Evolutionary conservation across 2,329 filamentous ascomycete species (phyloP).

Genomic region (Sporothrix pseudoabietina): DNA sequence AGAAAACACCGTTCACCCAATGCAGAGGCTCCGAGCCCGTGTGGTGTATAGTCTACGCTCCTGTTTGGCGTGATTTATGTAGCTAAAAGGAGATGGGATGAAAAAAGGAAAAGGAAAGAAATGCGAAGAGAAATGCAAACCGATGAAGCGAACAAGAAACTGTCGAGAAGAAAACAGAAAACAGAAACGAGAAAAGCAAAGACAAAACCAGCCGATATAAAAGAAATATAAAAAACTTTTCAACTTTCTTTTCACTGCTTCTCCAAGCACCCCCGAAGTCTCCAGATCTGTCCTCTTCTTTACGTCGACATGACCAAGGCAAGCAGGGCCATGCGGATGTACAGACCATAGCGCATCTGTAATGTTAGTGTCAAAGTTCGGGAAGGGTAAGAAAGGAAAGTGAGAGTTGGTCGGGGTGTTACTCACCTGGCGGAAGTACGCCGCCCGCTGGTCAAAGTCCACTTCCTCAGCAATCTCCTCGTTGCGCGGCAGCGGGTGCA

Average conservation of each 20-base stretch:
- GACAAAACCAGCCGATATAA: too few relatives aligned
- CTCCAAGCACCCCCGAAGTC: neutral
- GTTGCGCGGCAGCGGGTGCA: conserved; percentile 94
- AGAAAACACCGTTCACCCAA: conserved; percentile 33
- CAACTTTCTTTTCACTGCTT: conserved; percentile 20
- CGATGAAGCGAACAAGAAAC: neutral
- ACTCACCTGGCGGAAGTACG: conserved; percentile 98
- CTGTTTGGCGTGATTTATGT: conserved; percentile 31
- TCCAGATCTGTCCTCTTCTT: conserved; percentile 22
- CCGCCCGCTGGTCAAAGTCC: conserved; percentile 93
- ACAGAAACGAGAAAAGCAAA: conserved; percentile 15
- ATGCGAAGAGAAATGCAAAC: conserved; percentile 23
- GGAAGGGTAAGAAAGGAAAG: neutral
- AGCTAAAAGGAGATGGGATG: conserved; percentile 15
- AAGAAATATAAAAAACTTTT: conserved; percentile 30
- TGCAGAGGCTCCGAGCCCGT: conserved; percentile 29
- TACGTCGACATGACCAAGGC: conserved; percentile 77
- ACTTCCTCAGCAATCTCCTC: conserved; percentile 93
- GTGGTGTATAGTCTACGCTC: conserved; percentile 33
- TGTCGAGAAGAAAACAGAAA: neutral
- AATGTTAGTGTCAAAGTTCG: conserved; percentile 2
- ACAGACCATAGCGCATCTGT: conserved; percentile 96
- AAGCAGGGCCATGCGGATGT: conserved; percentile 95
- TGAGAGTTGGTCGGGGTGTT: neutral
- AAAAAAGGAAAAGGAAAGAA: conserved; percentile 5